Conservation (phyloP, 164 flowering plant species). For the Pachysandra terminalis region DNA sequence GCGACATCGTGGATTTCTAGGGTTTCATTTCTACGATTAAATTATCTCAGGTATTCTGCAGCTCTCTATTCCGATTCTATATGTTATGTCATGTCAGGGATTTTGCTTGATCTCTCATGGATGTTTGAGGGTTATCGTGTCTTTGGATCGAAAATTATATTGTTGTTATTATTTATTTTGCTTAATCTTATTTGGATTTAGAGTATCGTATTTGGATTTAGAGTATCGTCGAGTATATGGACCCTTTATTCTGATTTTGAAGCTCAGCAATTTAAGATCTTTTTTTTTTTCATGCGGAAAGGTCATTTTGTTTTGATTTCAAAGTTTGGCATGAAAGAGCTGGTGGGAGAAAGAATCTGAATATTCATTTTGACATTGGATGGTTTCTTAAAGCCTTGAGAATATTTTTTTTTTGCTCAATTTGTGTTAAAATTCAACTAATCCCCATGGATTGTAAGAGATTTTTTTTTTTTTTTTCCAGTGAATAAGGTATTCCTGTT, state of each 20-base stretch:
- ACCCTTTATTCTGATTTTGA: not conserved
- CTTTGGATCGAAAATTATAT: too few relatives aligned
- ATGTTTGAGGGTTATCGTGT: not conserved
- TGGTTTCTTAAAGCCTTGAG: not conserved
- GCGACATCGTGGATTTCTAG: conserved; percentile 9
- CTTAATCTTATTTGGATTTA: not conserved
- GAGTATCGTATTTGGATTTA: too few relatives aligned
- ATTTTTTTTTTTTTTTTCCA: too few relatives aligned
- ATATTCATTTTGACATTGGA: too few relatives aligned
- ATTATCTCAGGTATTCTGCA: not conserved
- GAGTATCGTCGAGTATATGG: not conserved
- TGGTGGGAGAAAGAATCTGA: not conserved
- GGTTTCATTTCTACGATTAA: not conserved
- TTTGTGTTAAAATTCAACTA: not conserved
- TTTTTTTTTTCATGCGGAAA: not conserved
- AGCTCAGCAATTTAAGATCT: not conserved
- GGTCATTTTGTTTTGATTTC: not conserved
- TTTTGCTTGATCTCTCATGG: not conserved
- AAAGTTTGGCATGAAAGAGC: not conserved
- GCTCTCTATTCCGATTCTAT: not conserved
- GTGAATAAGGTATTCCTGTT: conserved; percentile 6
- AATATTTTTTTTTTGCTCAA: not conserved
- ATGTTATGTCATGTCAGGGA: not conserved
- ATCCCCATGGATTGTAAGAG: too few relatives aligned
- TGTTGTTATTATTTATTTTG: too few relatives aligned